Evolutionary conservation across 2,329 filamentous ascomycete genomes (phyloP).

Genomic region (Colletotrichum limetticola): DNA sequence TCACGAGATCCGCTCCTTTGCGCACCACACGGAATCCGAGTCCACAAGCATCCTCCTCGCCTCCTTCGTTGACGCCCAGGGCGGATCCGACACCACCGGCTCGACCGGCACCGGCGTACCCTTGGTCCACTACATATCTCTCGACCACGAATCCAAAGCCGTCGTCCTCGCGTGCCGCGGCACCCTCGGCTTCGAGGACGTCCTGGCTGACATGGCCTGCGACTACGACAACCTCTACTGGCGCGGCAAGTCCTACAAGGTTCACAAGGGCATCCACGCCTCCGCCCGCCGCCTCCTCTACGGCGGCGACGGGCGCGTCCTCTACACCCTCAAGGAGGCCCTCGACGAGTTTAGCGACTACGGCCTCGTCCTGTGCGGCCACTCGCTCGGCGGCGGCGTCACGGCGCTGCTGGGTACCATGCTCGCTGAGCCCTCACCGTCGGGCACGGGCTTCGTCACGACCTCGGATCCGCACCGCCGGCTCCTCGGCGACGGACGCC

Average conservation of each 20-base stretch:
- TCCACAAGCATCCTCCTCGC: slow-evolving; percentile 71
- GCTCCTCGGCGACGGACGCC: slow-evolving; percentile 46
- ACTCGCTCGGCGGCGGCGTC: slow-evolving; percentile 76
- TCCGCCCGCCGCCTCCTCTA: slow-evolving; percentile 75
- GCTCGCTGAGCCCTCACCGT: slow-evolving; percentile 70
- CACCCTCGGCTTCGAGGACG: slow-evolving; percentile 78
- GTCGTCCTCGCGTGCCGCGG: slow-evolving; percentile 79
- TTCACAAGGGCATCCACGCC: slow-evolving; percentile 80
- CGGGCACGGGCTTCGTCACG: slow-evolving; percentile 71
- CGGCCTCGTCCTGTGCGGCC: slow-evolving; percentile 75
- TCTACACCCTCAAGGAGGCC: slow-evolving; percentile 73
- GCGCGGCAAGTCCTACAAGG: slow-evolving; percentile 73
- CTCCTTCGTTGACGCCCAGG: slow-evolving; percentile 76
- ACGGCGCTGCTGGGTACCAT: slow-evolving; percentile 77
- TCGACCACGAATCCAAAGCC: slow-evolving; percentile 77
- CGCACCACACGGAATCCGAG: slow-evolving; percentile 69
- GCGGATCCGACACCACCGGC: slow-evolving; percentile 73
- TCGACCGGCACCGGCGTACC: slow-evolving; percentile 74
- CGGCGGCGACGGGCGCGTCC: slow-evolving; percentile 73
- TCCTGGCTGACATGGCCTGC: slow-evolving; percentile 79
- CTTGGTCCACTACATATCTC: slow-evolving; percentile 77
- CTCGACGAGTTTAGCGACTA: slow-evolving; percentile 76
- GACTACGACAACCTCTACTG: slow-evolving; percentile 75
- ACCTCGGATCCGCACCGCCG: slow-evolving; percentile 59
- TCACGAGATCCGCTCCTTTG: slow-evolving; percentile 71